Evolutionary conservation across 2,329 filamentous ascomycete genomes (phyloP).

Genomic region (Arachnopeziza araneosa): DNA sequence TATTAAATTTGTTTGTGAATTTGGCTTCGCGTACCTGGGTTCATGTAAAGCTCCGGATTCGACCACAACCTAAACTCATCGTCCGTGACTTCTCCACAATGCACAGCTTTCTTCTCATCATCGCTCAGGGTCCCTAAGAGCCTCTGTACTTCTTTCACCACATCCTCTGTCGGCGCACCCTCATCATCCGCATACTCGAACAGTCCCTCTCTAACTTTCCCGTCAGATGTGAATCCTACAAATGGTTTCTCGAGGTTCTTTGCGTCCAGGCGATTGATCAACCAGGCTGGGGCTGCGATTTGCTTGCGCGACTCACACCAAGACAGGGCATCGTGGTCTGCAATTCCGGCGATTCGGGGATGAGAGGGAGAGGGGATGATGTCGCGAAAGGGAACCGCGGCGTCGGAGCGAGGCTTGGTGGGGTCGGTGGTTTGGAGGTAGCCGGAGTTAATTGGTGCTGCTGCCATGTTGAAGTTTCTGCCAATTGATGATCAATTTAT

Average conservation of each 20-base stretch:
- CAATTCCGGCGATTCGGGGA: constrained; percentile 26
- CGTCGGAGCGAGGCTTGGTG: constrained; percentile 23
- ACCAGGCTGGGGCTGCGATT: constrained; percentile 28
- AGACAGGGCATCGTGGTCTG: constrained; percentile 21
- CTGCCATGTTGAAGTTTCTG: constrained; percentile 17
- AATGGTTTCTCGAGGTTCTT: constrained; percentile 29
- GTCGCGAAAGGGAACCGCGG: constrained; percentile 26
- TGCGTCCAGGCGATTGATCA: constrained; percentile 27
- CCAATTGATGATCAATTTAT: not conserved
- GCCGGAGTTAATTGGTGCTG: constrained; percentile 21
- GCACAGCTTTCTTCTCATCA: constrained; percentile 20
- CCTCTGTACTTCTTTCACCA: constrained; percentile 11
- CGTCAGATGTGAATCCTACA: constrained; percentile 28
- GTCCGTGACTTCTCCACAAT: constrained; percentile 22
- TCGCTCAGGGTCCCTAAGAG: constrained; percentile 18
- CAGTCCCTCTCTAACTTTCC: constrained; percentile 21
- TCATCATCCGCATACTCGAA: constrained; percentile 27
- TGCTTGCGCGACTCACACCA: constrained; percentile 28
- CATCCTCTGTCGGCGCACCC: constrained; percentile 25
- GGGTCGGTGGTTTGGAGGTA: constrained; percentile 24
- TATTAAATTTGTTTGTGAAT: not conserved
- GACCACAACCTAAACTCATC: constrained; percentile 29
- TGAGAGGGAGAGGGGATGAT: constrained; percentile 22
- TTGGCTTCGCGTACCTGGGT: constrained; percentile 18
- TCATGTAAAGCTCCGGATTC: constrained; percentile 29